Percentiles rank a stretch among this genome's conserved stretches.
phyloP scores from a whole-genome alignment of 1,284 basidiomycete species.

The Pyrrhoderma lamaoense region DNA sequence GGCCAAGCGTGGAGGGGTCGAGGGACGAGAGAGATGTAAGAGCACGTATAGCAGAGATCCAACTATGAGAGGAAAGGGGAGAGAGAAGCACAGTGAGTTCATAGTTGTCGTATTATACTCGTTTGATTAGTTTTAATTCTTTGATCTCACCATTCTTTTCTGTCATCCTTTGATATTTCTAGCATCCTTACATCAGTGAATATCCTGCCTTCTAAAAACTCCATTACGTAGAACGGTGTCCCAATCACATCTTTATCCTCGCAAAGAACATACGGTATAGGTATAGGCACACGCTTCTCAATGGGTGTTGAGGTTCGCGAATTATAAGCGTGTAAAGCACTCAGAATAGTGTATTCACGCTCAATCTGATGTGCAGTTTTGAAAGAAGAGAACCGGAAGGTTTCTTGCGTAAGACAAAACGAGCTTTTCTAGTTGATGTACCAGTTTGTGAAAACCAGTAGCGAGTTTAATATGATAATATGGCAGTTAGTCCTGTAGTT shows the following conservation, averaged over 20 bases:
- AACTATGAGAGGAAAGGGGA: conserved; percentile 39
- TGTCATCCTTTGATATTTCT: conserved; percentile 53
- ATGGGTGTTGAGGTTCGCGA: conserved; percentile 41
- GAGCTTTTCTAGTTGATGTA: conserved; percentile 37
- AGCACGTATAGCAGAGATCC: conserved; percentile 68
- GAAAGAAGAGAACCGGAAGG: conserved; percentile 81
- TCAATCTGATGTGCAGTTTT: conserved; percentile 92
- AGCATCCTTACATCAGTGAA: conserved; percentile 82
- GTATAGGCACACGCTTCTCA: conserved; percentile 69
- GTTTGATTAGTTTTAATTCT: no score
- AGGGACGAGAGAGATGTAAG: conserved; percentile 73
- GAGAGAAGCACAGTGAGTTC: no score
- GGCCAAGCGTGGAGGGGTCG: conserved; percentile 59
- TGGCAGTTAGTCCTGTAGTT: no score
- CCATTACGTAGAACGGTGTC: conserved; percentile 93
- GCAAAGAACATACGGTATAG: conserved; percentile 79
- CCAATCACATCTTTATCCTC: conserved; percentile 74
- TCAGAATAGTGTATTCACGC: conserved; percentile 80
- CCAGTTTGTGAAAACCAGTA: conserved; percentile 13
- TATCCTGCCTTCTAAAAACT: conserved; percentile 87
- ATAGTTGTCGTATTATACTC: no score
- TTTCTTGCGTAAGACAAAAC: conserved; percentile 90
- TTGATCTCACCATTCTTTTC: conserved; percentile 66
- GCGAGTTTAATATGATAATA: no score
- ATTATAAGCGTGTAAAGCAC: conserved; percentile 72